These are phyloP conservation scores for Dillenia suffruticosa DNA, from an alignment of 164 flowering plant species.

Conservation along the genomic window DNA sequence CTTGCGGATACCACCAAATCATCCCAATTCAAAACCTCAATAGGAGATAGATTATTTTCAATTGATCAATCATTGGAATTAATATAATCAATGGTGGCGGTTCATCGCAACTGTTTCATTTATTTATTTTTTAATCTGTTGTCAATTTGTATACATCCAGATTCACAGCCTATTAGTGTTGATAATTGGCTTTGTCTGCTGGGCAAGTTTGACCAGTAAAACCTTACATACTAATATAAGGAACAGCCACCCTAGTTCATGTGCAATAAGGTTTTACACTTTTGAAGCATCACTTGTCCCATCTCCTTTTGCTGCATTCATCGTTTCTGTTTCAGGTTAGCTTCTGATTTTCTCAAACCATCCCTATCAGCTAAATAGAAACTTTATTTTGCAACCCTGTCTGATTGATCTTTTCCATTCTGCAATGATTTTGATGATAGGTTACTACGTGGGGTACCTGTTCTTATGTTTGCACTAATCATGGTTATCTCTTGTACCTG, in stretches of 20 bases:
- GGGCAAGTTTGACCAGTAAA: constrained; percentile 25
- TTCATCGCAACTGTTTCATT: no score
- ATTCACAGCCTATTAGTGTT: neutral
- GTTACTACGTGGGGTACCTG: no score
- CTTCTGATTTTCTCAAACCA: neutral
- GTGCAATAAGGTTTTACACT: neutral
- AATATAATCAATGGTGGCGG: no score
- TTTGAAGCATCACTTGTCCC: neutral
- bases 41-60: no score
- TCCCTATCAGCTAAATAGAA: neutral
- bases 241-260: constrained; percentile 2
- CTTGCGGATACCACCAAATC: no score
- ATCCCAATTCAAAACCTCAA: no score
- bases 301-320: neutral
- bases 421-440: neutral
- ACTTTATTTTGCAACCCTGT: neutral
- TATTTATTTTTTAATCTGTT: no score
- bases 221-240: constrained; percentile 21
- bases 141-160: no score
- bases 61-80: no score
- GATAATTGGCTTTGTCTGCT: constrained; percentile 4
- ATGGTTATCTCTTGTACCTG: constrained; percentile 4
- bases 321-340: constrained; percentile 7
- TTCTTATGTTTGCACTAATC: constrained; percentile 4
- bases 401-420: no score